Conservation (phyloP, 257 asterid genomes). For the Fraxinus americana region DNA sequence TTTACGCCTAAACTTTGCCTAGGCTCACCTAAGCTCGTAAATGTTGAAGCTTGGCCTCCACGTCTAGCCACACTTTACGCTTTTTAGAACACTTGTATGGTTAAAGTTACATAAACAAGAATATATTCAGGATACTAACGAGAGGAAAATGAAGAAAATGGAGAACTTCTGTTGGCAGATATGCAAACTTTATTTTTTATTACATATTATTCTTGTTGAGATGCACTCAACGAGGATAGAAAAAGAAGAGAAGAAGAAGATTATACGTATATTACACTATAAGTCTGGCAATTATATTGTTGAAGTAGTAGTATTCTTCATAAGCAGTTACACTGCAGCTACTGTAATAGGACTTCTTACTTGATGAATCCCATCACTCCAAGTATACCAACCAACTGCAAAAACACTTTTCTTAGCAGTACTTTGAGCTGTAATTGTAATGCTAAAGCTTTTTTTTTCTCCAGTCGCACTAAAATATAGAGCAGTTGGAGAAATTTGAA, state of each 20-base stretch:
- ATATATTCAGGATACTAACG: not conserved
- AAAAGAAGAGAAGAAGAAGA: too few relatives aligned
- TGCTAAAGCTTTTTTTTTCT: conserved; percentile 34
- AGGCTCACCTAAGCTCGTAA: too few relatives aligned
- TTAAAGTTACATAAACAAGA: not conserved
- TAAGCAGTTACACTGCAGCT: not conserved
- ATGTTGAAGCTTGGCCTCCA: too few relatives aligned
- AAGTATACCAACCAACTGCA: conserved; percentile 35
- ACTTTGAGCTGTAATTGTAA: conserved; percentile 25
- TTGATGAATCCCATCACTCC: conserved; percentile 44
- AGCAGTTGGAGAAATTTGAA: conserved; percentile 30
- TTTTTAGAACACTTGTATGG: too few relatives aligned
- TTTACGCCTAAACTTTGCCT: too few relatives aligned
- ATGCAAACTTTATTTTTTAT: not conserved
- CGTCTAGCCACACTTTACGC: too few relatives aligned
- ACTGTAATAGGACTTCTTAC: conserved; percentile 43
- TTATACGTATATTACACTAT: too few relatives aligned
- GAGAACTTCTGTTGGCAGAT: not conserved
- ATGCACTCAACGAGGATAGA: not conserved
- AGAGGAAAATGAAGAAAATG: not conserved
- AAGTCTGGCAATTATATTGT: not conserved
- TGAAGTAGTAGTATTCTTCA: not conserved
- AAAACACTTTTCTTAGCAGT: conserved; percentile 12
- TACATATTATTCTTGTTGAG: not conserved
- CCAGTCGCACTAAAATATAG: conserved; percentile 32